Conservation (phyloP, 345 rosid species). For the Dipteronia sinensis region DNA sequence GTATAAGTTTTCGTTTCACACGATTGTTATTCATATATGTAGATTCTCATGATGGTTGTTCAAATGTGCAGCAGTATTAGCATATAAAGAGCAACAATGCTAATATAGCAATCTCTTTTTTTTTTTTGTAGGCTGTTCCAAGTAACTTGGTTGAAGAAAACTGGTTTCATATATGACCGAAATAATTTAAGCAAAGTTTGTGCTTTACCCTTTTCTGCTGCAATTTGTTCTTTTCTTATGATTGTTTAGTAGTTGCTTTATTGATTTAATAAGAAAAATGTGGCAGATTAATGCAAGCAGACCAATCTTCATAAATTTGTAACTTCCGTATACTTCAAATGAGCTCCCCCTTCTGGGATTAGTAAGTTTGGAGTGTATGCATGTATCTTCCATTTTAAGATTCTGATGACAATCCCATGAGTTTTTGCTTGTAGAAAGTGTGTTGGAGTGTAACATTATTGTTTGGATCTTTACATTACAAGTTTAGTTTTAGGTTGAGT, state of each 20-base stretch:
- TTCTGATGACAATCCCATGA: not conserved
- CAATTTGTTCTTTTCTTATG: conserved; percentile 9
- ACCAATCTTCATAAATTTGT: not conserved
- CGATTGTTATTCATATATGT: not conserved
- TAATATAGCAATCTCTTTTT: conserved; percentile 35
- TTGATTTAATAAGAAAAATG: not conserved
- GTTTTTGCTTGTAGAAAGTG: not conserved
- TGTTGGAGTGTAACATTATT: not conserved
- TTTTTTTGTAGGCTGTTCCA: conserved; percentile 87
- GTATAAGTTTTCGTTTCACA: conserved; percentile 4
- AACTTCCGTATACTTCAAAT: not conserved
- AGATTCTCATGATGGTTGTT: not conserved
- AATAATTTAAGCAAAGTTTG: conserved; percentile 77
- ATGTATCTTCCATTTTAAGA: not conserved
- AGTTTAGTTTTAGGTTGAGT: conserved; percentile 1
- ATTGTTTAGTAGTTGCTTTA: conserved; percentile 12
- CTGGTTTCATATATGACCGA: conserved; percentile 84
- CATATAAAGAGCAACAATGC: conserved; percentile 13
- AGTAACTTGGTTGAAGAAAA: conserved; percentile 86
- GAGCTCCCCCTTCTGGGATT: not conserved
- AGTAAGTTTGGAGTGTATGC: not conserved
- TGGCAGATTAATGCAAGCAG: not conserved
- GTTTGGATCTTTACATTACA: not conserved
- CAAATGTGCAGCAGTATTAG: not conserved
- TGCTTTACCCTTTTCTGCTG: conserved; percentile 32